These are phyloP conservation scores for Monilinia vaccinii-corymbosi DNA, from an alignment of 2,329 filamentous ascomycete species.

Conservation along the genomic window DNA sequence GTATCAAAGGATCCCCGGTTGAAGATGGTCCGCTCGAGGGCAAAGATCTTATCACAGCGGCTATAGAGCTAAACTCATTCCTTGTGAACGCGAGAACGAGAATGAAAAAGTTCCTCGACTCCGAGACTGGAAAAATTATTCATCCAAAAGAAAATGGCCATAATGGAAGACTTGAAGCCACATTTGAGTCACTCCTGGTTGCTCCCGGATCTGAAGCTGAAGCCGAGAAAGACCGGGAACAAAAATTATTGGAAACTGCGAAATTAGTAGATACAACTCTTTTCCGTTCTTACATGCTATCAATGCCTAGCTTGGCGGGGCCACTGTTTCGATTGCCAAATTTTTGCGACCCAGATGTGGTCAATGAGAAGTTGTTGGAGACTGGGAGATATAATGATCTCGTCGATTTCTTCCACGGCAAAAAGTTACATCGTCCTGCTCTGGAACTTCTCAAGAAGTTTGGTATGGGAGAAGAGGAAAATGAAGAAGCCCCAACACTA, in stretches of 20 bases:
- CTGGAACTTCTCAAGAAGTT: conserved; percentile 76
- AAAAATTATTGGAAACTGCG: conserved; percentile 66
- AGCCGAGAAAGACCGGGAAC: conserved; percentile 50
- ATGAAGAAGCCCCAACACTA: conserved; percentile 46
- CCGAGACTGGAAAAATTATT: conserved; percentile 53
- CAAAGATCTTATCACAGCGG: conserved; percentile 74
- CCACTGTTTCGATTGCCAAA: conserved; percentile 93
- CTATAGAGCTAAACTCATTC: conserved; percentile 77
- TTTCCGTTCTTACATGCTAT: conserved; percentile 93
- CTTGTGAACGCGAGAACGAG: conserved; percentile 73
- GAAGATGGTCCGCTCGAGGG: conserved; percentile 56
- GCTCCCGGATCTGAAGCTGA: conserved; percentile 31
- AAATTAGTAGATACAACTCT: conserved; percentile 86
- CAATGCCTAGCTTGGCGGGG: conserved; percentile 71
- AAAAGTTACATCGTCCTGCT: conserved; percentile 82
- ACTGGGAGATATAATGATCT: conserved; percentile 84
- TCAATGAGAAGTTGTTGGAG: conserved; percentile 86
- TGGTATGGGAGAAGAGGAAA: conserved; percentile 49
- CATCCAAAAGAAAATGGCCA: conserved; percentile 32
- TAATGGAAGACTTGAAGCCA: conserved; percentile 38
- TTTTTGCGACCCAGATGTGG: conserved; percentile 92
- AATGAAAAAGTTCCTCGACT: conserved; percentile 53
- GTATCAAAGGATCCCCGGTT: conserved; percentile 37
- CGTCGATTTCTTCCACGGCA: conserved; percentile 96
- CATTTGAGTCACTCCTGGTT: conserved; percentile 47